Evolutionary conservation across 345 rosid species (phyloP).

Genomic region (Jatropha curcas): DNA sequence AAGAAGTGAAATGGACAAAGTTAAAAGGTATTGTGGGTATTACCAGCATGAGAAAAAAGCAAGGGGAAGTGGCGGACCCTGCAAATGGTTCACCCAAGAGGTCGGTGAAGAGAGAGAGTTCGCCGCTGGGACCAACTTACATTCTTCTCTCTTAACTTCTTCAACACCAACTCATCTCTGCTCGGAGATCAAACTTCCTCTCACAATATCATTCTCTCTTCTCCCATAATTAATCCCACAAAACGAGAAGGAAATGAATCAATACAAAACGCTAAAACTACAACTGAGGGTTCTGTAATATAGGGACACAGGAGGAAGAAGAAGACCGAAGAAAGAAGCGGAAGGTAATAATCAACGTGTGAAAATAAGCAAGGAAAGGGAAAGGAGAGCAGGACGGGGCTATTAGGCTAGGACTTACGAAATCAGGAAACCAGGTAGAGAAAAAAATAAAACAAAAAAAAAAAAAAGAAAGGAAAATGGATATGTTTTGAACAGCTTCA

Average conservation of each 20-base stretch:
- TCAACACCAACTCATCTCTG: constrained; percentile 60
- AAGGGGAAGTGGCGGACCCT: constrained; percentile 96
- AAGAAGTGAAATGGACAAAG: background rate
- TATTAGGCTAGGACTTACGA: constrained; percentile 14
- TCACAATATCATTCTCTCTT: constrained; percentile 44
- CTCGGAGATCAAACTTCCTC: constrained; percentile 70
- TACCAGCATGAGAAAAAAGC: constrained; percentile 96
- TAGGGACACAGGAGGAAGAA: background rate
- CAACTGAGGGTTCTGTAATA: background rate
- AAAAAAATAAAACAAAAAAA: background rate
- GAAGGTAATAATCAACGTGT: constrained; percentile 18
- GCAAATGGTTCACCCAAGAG: constrained; percentile 97
- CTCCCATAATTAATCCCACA: constrained; percentile 5
- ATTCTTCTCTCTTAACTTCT: constrained; percentile 81
- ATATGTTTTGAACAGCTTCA: background rate
- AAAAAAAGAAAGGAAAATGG: constrained; percentile 7
- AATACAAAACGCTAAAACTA: too few species aligned
- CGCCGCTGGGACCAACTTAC: constrained; percentile 83
- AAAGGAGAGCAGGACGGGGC: background rate
- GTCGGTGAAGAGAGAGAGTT: constrained; percentile 84
- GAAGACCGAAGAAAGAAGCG: background rate
- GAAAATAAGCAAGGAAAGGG: constrained; percentile 25
- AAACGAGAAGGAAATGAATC: too few species aligned
- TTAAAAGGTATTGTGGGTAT: background rate
- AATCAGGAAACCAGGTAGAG: constrained; percentile 8